A percentile compares a stretch with the other conserved stretches of the same genome.
phyloP scores from a whole-genome alignment of 1,284 basidiomycete genomes.

The Agroathelia rolfsii region DNA sequence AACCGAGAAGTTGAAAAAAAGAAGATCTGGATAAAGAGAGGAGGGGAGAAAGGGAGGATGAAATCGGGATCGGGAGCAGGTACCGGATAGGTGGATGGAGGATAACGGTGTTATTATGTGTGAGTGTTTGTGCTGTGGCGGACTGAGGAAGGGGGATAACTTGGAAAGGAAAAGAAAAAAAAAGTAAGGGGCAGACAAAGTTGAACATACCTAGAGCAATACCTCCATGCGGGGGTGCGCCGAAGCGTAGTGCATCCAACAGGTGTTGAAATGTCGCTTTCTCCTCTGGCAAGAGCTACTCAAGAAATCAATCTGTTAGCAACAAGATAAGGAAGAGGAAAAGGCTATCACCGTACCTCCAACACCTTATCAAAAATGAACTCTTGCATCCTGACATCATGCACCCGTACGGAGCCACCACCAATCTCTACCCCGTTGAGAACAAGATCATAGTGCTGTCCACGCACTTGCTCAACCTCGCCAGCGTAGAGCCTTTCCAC shows the following conservation, averaged over 20 bases:
- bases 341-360: conserved; percentile 39
- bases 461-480: conserved; percentile 67
- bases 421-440: conserved; percentile 91
- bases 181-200: conserved; percentile 6
- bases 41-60: no score
- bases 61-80: no score
- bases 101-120: no score
- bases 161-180: conserved; percentile 9
- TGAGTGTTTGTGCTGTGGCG: no score
- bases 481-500: conserved; percentile 65
- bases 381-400: conserved; percentile 81
- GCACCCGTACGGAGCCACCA: conserved; percentile 87
- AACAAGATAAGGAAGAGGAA: conserved; percentile 6
- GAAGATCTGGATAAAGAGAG: no score
- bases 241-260: conserved; percentile 75
- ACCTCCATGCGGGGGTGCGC: conserved; percentile 94
- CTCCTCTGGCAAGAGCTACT: conserved; percentile 72
- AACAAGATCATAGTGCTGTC: conserved; percentile 97
- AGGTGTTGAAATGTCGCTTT: conserved; percentile 74
- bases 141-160: conserved; percentile 8
- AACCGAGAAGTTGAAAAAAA: no score
- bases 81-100: no score
- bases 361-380: conserved; percentile 72
- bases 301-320: conserved; percentile 9
- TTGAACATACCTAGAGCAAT: conserved; percentile 69